Conservation (phyloP, 208 protist species). For the Acanthamoeba sp. region DNA sequence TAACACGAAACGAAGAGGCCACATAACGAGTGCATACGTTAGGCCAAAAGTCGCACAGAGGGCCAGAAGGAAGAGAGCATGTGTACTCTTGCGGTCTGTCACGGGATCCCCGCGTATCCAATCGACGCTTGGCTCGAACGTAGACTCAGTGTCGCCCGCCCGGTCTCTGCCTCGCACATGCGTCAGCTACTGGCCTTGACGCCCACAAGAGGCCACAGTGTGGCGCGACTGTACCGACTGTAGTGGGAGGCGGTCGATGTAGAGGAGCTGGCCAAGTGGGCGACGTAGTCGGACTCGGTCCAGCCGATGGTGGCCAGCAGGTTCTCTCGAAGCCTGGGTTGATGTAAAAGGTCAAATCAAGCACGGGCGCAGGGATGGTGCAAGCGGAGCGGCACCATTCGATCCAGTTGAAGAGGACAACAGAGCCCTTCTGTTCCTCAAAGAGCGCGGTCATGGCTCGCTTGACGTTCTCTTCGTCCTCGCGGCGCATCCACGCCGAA, state of each 20-base stretch:
- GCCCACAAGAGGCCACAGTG: too few relatives aligned
- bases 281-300: neutral
- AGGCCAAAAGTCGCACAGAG: neutral
- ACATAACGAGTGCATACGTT: neutral
- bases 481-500: conserved; percentile 49
- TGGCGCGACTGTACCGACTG: neutral
- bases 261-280: neutral
- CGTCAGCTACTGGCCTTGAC: too few relatives aligned
- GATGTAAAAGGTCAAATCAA: neutral
- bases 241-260: neutral
- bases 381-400: conserved; percentile 62
- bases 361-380: neutral
- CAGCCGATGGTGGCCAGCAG: conserved; percentile 5
- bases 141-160: neutral
- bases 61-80: neutral
- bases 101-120: conserved; percentile 51
- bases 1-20: neutral
- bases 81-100: conserved; percentile 64
- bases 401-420: conserved; percentile 68
- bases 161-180: neutral
- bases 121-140: neutral
- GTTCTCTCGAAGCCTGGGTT: conserved; percentile 25
- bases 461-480: conserved; percentile 64
- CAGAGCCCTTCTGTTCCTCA: conserved; percentile 62
- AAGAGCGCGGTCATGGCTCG: conserved; percentile 17